Percentiles rank a stretch among this genome's conserved stretches.
Conservation (phyloP, 2,329 filamentous ascomycete genomes). For the Nigrospora oryzae region DNA sequence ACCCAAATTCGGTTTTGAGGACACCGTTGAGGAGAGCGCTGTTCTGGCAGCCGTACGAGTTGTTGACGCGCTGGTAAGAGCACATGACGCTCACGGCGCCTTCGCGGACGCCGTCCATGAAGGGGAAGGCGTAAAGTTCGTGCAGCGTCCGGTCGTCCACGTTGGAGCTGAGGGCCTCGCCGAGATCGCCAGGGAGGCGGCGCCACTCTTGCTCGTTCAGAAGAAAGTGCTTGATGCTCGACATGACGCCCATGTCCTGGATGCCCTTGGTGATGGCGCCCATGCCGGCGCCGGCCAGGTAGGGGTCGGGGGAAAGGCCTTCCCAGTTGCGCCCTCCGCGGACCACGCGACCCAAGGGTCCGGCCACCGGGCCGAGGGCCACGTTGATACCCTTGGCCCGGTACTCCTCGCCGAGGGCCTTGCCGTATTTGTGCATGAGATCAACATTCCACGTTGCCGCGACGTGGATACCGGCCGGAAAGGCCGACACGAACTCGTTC, state of each 20-base stretch:
- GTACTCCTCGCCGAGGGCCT: conserved; percentile 24
- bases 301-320: conserved; percentile 46
- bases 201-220: conserved; percentile 5
- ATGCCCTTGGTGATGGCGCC: conserved; percentile 56
- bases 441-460: conserved; percentile 52
- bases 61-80: conserved; percentile 69
- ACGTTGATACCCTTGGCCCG: conserved; percentile 25
- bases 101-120: conserved; percentile 69
- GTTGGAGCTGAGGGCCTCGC: conserved; percentile 17
- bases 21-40: conserved; percentile 75
- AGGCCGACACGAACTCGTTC: conserved; percentile 36
- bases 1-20: conserved; percentile 78
- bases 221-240: conserved; percentile 48
- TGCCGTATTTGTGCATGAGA: conserved; percentile 28
- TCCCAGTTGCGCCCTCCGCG: conserved; percentile 29
- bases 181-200: conserved; percentile 19
- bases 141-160: conserved; percentile 34
- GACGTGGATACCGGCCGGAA: conserved; percentile 53
- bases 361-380: conserved; percentile 49
- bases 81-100: conserved; percentile 79
- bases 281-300: conserved; percentile 42
- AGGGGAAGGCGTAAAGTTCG: conserved; percentile 81
- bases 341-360: conserved; percentile 49
- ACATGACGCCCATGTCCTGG: conserved; percentile 66
- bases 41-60: conserved; percentile 65